These are phyloP conservation scores for Puccinia polysora DNA, from an alignment of 1,284 basidiomycete genomes.

Conservation along the genomic window DNA sequence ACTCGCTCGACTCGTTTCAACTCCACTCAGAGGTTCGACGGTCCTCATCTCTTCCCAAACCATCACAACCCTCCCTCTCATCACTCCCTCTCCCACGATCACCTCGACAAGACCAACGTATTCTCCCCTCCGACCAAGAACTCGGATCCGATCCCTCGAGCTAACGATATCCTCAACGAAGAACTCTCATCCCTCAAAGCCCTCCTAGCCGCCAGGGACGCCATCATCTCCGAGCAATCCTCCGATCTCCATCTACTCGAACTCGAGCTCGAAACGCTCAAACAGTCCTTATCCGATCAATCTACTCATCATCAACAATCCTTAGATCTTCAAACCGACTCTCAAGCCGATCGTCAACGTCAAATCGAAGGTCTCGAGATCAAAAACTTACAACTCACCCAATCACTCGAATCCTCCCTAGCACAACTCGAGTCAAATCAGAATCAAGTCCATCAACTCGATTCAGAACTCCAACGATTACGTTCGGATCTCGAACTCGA, in stretches of 20 bases:
- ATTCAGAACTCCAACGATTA: background rate
- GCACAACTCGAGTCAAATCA: background rate
- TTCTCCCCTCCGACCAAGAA: background rate
- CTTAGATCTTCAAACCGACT: background rate
- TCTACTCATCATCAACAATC: background rate
- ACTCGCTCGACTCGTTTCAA: background rate
- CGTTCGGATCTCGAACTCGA: constrained; percentile 7
- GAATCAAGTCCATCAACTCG: background rate
- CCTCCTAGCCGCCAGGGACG: background rate
- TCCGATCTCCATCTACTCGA: constrained; percentile 19
- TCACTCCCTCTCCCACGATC: background rate
- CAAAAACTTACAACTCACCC: background rate
- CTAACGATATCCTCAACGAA: background rate
- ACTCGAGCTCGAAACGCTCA: constrained; percentile 17
- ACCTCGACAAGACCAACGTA: background rate
- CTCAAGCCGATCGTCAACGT: background rate
- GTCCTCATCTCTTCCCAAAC: constrained; percentile 33
- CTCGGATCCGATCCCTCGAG: background rate
- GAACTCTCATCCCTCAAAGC: constrained; percentile 6
- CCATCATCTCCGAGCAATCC: constrained; percentile 17
- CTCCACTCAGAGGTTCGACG: constrained; percentile 7
- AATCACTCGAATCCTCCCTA: background rate
- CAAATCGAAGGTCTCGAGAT: background rate
- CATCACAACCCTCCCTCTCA: background rate
- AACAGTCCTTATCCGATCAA: constrained; percentile 13